These are phyloP conservation scores for Hemileccinum impolitum DNA, from an alignment of 768 basidiomycete species.

Conservation along the genomic window DNA sequence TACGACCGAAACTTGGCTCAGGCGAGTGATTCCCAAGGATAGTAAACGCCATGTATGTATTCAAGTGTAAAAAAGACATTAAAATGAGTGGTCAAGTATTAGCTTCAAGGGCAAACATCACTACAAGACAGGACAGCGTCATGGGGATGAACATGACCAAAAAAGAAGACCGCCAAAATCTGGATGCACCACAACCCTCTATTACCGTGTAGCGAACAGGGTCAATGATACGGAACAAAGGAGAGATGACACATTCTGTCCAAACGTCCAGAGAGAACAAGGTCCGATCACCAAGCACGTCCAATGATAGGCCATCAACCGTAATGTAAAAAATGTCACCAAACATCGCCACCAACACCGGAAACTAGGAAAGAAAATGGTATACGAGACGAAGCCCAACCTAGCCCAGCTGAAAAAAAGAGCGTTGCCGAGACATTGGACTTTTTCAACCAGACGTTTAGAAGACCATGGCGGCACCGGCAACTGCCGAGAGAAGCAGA, in stretches of 20 bases:
- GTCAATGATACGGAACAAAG: not conserved
- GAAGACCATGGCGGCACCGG: constrained; percentile 47
- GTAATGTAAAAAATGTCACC: constrained; percentile 11
- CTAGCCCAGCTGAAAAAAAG: constrained; percentile 1
- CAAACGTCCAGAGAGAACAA: constrained; percentile 15
- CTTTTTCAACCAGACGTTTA: constrained; percentile 27
- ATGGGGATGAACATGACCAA: no score
- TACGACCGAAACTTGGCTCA: no score
- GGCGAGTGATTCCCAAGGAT: no score
- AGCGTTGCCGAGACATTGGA: not conserved
- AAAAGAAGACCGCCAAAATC: no score
- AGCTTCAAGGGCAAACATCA: no score
- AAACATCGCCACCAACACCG: constrained; percentile 6
- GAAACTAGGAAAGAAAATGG: constrained; percentile 9
- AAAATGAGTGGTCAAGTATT: constrained; percentile 3
- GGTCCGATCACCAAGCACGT: constrained; percentile 17
- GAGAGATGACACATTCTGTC: not conserved
- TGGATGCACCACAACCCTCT: not conserved
- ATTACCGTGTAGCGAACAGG: not conserved
- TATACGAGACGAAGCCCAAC: constrained; percentile 10
- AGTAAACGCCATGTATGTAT: not conserved
- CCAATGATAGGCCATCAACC: constrained; percentile 7
- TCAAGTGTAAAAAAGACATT: not conserved
- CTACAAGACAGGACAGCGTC: not conserved
- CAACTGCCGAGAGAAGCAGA: constrained; percentile 43